Conservation (phyloP, 495 filamentous ascomycete genomes). For the Neurospora sp. region DNA sequence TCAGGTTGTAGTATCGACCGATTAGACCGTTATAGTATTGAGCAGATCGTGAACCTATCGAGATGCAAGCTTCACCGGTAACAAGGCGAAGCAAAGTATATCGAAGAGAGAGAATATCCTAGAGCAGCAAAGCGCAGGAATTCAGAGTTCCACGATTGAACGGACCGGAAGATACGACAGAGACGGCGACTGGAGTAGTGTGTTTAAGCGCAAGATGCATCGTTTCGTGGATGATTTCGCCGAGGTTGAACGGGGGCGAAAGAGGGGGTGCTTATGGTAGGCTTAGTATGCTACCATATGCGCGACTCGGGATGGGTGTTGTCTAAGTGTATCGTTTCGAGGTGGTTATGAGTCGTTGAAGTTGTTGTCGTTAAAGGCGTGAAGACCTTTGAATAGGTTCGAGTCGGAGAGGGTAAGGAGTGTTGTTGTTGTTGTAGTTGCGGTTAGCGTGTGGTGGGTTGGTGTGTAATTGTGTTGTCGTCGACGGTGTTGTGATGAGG, state of each 20-base stretch:
- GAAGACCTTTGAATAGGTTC: background rate
- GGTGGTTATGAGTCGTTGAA: background rate
- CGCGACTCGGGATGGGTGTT: conserved; percentile 10
- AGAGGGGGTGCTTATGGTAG: conserved; percentile 25
- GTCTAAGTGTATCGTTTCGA: background rate
- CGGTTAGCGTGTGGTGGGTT: background rate
- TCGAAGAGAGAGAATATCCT: conserved; percentile 34
- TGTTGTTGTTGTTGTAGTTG: background rate
- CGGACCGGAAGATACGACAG: conserved; percentile 44
- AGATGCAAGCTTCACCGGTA: conserved; percentile 24
- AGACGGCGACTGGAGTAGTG: conserved; percentile 48
- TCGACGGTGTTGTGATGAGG: conserved; percentile 4
- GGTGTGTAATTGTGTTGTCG: conserved; percentile 1
- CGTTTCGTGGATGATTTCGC: conserved; percentile 33
- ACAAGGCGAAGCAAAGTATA: conserved; percentile 23
- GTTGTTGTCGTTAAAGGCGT: background rate
- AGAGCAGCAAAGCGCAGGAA: conserved; percentile 29
- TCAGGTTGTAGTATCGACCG: conserved; percentile 41
- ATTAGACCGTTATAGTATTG: conserved; percentile 33
- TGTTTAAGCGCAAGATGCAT: conserved; percentile 41
- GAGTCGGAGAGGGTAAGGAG: conserved; percentile 1
- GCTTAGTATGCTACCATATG: conserved; percentile 25
- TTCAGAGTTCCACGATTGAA: conserved; percentile 38
- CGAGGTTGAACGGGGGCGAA: conserved; percentile 14
- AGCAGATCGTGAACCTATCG: conserved; percentile 34